These are phyloP conservation scores for Crithidia brevicula DNA, from an alignment of 208 protist genomes.

Conservation along the genomic window DNA sequence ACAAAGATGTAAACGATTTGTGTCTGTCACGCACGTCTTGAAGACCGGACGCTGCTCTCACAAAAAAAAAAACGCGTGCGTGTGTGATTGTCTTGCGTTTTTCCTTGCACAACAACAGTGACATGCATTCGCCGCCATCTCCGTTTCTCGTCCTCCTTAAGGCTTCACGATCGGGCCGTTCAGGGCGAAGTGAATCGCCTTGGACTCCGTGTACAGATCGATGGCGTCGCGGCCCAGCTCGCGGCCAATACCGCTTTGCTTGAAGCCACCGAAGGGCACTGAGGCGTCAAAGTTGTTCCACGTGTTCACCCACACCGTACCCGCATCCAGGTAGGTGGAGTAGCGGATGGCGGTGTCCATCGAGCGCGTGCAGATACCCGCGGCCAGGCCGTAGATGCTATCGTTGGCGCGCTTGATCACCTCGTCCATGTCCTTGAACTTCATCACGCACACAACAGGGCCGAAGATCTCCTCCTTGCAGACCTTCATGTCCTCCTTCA, in stretches of 20 bases:
- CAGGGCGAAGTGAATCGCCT: constrained; percentile 67
- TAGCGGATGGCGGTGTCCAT: constrained; percentile 72
- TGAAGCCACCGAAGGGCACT: constrained; percentile 88
- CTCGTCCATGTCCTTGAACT: constrained; percentile 84
- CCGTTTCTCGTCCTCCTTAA: constrained; percentile 25
- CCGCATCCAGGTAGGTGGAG: constrained; percentile 62
- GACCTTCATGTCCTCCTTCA: constrained; percentile 77
- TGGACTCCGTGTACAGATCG: constrained; percentile 76
- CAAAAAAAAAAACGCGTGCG: too few species aligned
- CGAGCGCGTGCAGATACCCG: constrained; percentile 78
- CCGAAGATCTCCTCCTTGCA: constrained; percentile 91
- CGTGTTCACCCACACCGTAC: constrained; percentile 90
- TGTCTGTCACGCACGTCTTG: too few species aligned
- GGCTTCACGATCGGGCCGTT: constrained; percentile 65
- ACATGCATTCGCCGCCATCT: background rate
- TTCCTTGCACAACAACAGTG: too few species aligned
- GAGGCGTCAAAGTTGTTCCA: constrained; percentile 83
- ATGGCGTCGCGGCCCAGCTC: constrained; percentile 79
- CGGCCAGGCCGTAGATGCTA: constrained; percentile 85
- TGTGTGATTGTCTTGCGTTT: too few species aligned
- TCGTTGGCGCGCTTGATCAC: constrained; percentile 79
- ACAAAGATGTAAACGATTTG: too few species aligned
- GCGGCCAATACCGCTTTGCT: constrained; percentile 85
- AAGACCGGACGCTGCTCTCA: too few species aligned
- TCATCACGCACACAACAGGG: constrained; percentile 85